Percentiles rank a stretch among this genome's conserved stretches.
Conservation (phyloP, 2,329 filamentous ascomycete species). For the Tetracladium maxilliforme region DNA sequence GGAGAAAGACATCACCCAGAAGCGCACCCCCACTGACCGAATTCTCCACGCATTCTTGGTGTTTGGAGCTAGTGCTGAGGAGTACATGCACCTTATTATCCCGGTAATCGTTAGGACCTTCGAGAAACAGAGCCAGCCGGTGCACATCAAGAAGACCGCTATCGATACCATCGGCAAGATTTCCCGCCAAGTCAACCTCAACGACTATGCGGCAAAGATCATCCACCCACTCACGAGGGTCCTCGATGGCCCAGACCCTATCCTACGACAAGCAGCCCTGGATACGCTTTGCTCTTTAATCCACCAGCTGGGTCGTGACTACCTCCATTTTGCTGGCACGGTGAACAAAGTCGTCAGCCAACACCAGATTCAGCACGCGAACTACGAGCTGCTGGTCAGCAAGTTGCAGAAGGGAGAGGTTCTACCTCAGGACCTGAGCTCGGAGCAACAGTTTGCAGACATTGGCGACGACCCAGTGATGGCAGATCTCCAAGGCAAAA, state of each 20-base stretch:
- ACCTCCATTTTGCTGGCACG: constrained; percentile 83
- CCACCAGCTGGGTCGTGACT: constrained; percentile 90
- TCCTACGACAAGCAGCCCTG: constrained; percentile 66
- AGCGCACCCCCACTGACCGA: constrained; percentile 71
- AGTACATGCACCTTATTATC: constrained; percentile 98
- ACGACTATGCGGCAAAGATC: constrained; percentile 91
- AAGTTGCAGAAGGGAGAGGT: constrained; percentile 92
- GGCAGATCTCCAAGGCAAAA: constrained; percentile 78
- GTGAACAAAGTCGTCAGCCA: constrained; percentile 75
- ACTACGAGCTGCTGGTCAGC: constrained; percentile 82
- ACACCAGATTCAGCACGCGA: constrained; percentile 74
- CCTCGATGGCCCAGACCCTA: constrained; percentile 55
- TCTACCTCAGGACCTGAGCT: constrained; percentile 86
- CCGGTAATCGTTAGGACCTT: constrained; percentile 91
- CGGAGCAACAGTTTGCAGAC: constrained; percentile 66
- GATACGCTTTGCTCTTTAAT: constrained; percentile 93
- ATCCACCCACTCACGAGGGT: constrained; percentile 85
- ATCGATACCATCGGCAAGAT: constrained; percentile 93
- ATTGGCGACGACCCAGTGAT: constrained; percentile 68
- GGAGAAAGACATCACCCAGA: constrained; percentile 65
- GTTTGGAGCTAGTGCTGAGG: constrained; percentile 88
- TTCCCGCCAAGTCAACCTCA: constrained; percentile 91
- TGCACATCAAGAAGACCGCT: constrained; percentile 67
- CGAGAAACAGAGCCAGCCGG: constrained; percentile 72
- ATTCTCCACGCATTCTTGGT: constrained; percentile 92